phyloP scores from a whole-genome alignment of 208 protist genomes.

The Acanthamoeba polyphaga region DNA sequence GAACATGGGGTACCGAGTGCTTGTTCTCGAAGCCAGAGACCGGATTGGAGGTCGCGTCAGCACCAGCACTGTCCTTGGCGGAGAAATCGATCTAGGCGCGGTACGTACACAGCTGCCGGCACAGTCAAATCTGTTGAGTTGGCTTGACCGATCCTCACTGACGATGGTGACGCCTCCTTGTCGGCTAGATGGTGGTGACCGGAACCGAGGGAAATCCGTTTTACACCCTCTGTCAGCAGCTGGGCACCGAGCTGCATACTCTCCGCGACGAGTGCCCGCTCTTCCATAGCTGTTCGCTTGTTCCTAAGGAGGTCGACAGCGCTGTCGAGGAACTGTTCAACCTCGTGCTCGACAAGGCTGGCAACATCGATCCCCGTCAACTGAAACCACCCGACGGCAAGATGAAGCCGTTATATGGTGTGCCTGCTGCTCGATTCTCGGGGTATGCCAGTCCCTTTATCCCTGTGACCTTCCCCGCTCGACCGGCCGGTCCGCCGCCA shows the following conservation, averaged over 20 bases:
- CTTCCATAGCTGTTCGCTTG: background rate
- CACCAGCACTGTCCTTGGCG: constrained; percentile 4
- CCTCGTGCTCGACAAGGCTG: constrained; percentile 45
- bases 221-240: constrained; percentile 17
- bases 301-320: constrained; percentile 12
- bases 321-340: constrained; percentile 62
- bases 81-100: constrained; percentile 58
- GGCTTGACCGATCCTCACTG: background rate
- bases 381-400: background rate
- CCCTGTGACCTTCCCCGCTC: background rate
- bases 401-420: background rate
- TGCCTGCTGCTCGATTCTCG: background rate
- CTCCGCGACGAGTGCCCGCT: constrained; percentile 35
- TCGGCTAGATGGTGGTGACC: constrained; percentile 59
- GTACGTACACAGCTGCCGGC: background rate
- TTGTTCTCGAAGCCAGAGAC: constrained; percentile 75
- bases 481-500: background rate
- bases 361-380: background rate
- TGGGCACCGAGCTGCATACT: constrained; percentile 5
- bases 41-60: constrained; percentile 54
- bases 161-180: background rate
- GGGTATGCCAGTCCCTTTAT: background rate
- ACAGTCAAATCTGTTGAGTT: background rate
- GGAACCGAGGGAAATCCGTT: constrained; percentile 64
- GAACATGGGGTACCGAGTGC: constrained; percentile 24